Percentiles rank a stretch among this genome's conserved stretches.
Conservation (phyloP, 257 asterid species). For the Lycium barbarum region DNA sequence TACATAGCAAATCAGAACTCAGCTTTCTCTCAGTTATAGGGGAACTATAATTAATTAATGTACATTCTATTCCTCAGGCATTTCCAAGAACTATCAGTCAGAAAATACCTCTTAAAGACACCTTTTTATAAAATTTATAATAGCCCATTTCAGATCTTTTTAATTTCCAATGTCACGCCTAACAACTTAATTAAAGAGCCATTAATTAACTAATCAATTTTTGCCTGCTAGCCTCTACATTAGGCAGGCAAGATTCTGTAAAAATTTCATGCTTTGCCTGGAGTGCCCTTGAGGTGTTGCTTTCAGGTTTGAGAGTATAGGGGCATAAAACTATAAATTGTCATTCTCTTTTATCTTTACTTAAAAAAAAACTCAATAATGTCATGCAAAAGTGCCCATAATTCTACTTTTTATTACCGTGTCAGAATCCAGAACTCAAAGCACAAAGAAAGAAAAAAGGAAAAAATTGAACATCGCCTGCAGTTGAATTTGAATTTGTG, state of each 20-base stretch:
- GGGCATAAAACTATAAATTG: constrained; percentile 45
- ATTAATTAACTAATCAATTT: constrained; percentile 37
- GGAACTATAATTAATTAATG: constrained; percentile 45
- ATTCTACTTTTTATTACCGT: constrained; percentile 50
- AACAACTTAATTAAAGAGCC: constrained; percentile 44
- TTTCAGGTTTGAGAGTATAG: constrained; percentile 42
- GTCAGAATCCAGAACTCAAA: constrained; percentile 48
- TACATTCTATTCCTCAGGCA: constrained; percentile 61
- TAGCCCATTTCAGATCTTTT: constrained; percentile 26
- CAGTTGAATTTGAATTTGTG: constrained; percentile 34
- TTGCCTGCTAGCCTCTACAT: constrained; percentile 32
- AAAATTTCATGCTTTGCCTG: constrained; percentile 55
- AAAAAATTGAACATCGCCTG: constrained; percentile 30
- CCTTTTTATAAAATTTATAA: constrained; percentile 45
- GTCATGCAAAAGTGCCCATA: constrained; percentile 50
- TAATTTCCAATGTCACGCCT: constrained; percentile 77
- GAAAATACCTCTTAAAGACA: constrained; percentile 46
- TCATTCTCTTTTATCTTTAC: constrained; percentile 32
- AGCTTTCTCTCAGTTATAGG: constrained; percentile 52
- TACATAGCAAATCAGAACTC: constrained; percentile 49
- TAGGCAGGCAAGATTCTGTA: constrained; percentile 25
- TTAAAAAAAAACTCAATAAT: constrained; percentile 26
- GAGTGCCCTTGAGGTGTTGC: constrained; percentile 68
- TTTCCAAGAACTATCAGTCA: constrained; percentile 52
- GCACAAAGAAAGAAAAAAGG: background rate